A percentile compares a stretch with the other conserved stretches of the same genome.
Evolutionary conservation across 768 basidiomycete genomes (phyloP).

Genomic region (Cystoderma amianthinum): DNA sequence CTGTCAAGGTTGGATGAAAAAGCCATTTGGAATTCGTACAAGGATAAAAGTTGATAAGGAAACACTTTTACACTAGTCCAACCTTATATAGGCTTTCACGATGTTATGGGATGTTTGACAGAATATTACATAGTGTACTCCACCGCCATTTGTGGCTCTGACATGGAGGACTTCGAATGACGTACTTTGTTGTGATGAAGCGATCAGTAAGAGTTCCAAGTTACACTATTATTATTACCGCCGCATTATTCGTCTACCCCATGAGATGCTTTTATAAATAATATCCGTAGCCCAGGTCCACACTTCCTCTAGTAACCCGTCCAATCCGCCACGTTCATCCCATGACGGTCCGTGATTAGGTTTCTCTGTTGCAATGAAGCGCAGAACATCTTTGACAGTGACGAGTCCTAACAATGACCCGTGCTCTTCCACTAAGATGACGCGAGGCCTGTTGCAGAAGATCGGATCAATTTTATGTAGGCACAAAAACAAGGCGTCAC

Average conservation of each 20-base stretch:
- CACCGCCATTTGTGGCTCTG: neutral
- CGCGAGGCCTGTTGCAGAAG: slow-evolving; percentile 62
- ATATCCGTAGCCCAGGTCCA: slow-evolving; percentile 47
- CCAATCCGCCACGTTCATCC: slow-evolving; percentile 60
- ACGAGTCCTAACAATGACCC: slow-evolving; percentile 81
- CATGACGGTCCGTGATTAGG: slow-evolving; percentile 46
- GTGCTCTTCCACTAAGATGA: slow-evolving; percentile 90
- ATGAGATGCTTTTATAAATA: slow-evolving; percentile 25
- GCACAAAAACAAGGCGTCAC: slow-evolving; percentile 20
- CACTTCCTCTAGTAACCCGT: slow-evolving; percentile 53
- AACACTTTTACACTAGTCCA: neutral
- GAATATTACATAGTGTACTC: neutral
- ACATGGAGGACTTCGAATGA: too few relatives aligned
- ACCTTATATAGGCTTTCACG: neutral
- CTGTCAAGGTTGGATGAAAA: slow-evolving; percentile 16
- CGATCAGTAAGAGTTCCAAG: neutral
- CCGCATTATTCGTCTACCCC: slow-evolving; percentile 29
- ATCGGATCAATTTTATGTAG: slow-evolving; percentile 3
- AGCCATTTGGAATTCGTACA: too few relatives aligned
- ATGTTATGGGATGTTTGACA: slow-evolving; percentile 3
- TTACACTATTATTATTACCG: slow-evolving; percentile 15
- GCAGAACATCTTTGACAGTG: slow-evolving; percentile 93
- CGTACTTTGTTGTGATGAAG: too few relatives aligned
- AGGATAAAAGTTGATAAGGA: too few relatives aligned
- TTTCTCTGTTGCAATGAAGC: slow-evolving; percentile 66